Base-by-base conservation (phyloP, 2,329 filamentous ascomycete genomes). In the Fusarium praegraminearum region DNA sequence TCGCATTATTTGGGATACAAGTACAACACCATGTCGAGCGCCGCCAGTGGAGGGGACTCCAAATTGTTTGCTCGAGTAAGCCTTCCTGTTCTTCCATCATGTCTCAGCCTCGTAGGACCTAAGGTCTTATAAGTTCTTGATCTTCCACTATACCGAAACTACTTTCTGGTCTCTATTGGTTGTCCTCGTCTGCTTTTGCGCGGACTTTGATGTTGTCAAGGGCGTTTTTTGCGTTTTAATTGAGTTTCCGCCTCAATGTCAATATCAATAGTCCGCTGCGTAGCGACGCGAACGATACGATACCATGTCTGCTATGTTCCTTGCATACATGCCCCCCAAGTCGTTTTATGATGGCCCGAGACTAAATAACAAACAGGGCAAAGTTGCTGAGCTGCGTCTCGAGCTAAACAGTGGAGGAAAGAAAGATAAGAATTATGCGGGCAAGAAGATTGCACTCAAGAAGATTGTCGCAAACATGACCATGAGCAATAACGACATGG, bases 401-500 rank as follows among this genome's bases (percentile, higher is more conserved):
- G 96, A 99, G 85, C 89, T 99, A 78, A 94, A 94, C 81, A 93
- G 91, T 81, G 94, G 94, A 78, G 91, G 93, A 73, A 98, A 97
- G 86, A 99, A 98, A 85, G 96, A 99, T 84, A 98, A 98, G 87
- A 97, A 97, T 83, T 91, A 93, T 82, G 88, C 91, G 45, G 89
- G 90, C 72, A 99, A 98, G 86, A 98, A 98, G 88, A 97, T 98
- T 78, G 94, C 96, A 13, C 87, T 99, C 69, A 99, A 99, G 87
- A 98, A 98, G 87, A 98, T 99, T 74, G 96, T 99, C 75, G 96
- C 96, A 79, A 99, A 99, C 80, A 99, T 99, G 96, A 99, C 96
- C 71, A 99, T 99, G 96, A 98, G 95, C 88, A 99, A 99, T 83
- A 99, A 98, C 78, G 96, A 99, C 81, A 99, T 99, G 96, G 92